phyloP scores from a whole-genome alignment of 345 rosid species.

The Citropsis articulata region DNA sequence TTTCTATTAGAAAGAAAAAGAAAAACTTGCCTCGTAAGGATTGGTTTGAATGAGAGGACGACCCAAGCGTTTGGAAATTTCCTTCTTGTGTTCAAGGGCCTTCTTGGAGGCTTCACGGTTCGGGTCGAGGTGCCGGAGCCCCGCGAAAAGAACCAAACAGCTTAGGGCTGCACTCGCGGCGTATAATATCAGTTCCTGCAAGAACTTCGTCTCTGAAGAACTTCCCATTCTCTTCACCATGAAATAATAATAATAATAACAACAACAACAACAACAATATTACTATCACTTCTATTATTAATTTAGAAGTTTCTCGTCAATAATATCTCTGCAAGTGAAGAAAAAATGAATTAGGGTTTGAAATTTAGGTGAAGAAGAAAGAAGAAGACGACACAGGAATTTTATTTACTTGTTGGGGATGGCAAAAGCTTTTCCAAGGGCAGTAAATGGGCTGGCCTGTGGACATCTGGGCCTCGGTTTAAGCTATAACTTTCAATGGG shows the following conservation, averaged over 20 bases:
- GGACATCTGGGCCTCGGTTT: not conserved
- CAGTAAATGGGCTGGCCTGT: not conserved
- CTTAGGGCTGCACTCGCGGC: conserved; percentile 98
- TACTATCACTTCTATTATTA: not conserved
- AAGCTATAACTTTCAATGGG: not conserved
- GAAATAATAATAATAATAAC: not conserved
- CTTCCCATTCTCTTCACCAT: conserved; percentile 38
- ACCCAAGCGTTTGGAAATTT: conserved; percentile 84
- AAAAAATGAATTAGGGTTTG: not conserved
- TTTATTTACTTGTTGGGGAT: not conserved
- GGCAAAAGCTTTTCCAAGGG: no score
- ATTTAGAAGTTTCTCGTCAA: not conserved
- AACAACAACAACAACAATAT: no score
- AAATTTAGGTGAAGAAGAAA: not conserved
- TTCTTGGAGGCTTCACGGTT: conserved; percentile 91
- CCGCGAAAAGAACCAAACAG: conserved; percentile 78
- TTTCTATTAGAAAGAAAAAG: not conserved
- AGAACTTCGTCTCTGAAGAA: conserved; percentile 68
- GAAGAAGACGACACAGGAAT: not conserved
- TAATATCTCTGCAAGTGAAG: not conserved
- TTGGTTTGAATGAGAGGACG: conserved; percentile 86
- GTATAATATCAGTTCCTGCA: conserved; percentile 76
- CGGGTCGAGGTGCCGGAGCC: conserved; percentile 86
- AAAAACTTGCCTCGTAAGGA: conserved; percentile 72
- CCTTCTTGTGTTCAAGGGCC: conserved; percentile 88